Evolutionary conservation across 1,284 basidiomycete genomes (phyloP).

Genomic region (Ceratobasidium sp.): DNA sequence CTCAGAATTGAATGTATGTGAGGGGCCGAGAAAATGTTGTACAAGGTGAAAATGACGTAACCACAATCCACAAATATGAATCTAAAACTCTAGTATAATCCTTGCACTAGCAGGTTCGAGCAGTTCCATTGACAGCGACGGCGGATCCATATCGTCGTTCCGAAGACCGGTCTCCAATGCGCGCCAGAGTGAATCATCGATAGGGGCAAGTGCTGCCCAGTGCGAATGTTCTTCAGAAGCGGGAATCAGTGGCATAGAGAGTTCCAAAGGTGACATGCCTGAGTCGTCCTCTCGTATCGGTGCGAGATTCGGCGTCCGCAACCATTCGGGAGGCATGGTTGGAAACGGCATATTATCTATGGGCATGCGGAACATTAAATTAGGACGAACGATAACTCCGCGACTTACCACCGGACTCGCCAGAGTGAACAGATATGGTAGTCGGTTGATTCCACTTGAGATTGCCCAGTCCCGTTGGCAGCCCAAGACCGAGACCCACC

Average conservation of each 20-base stretch:
- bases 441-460: too few relatives aligned
- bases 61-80: background rate
- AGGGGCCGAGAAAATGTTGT: background rate
- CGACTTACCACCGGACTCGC: too few relatives aligned
- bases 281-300: background rate
- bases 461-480: too few relatives aligned
- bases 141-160: background rate
- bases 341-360: background rate
- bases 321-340: background rate
- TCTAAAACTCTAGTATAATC: background rate
- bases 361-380: too few relatives aligned
- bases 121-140: background rate
- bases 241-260: background rate
- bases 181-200: background rate
- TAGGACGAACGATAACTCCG: too few relatives aligned
- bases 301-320: background rate
- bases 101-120: background rate
- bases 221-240: background rate
- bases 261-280: constrained; percentile 12
- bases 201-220: background rate
- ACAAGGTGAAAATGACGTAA: background rate
- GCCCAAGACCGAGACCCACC: too few relatives aligned
- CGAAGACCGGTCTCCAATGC: background rate
- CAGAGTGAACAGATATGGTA: too few relatives aligned
- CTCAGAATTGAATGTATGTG: background rate